Evolutionary conservation across 225 moss, liverwort and hornwort genomes (phyloP).

Genomic region (Takakia lepidozioides): DNA sequence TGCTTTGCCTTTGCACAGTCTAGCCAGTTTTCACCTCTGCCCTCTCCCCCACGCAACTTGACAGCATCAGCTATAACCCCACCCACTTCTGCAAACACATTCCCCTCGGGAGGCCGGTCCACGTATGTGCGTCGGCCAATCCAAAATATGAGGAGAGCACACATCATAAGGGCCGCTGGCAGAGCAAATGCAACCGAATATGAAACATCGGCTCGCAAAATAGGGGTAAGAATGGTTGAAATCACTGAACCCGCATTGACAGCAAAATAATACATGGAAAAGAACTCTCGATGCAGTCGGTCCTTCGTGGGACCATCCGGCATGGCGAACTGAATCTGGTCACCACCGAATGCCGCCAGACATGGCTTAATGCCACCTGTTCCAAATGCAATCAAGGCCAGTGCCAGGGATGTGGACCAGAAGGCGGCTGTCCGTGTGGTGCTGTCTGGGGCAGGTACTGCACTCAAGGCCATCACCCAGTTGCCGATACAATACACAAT

Average conservation of each 20-base stretch:
- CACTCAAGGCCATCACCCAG: conserved; percentile 65
- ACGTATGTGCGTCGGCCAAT: conserved; percentile 52
- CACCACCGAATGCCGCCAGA: conserved; percentile 87
- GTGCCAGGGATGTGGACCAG: conserved; percentile 59
- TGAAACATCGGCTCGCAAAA: conserved; percentile 51
- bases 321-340: conserved; percentile 68
- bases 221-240: conserved; percentile 73
- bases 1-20: conserved; percentile 74
- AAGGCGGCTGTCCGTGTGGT: conserved; percentile 32
- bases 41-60: conserved; percentile 21
- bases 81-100: conserved; percentile 67
- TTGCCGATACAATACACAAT: conserved; percentile 74
- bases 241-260: conserved; percentile 82
- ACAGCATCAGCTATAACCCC: conserved; percentile 54
- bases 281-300: conserved; percentile 69
- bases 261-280: conserved; percentile 79
- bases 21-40: conserved; percentile 45
- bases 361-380: conserved; percentile 98
- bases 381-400: conserved; percentile 66
- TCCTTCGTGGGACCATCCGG: conserved; percentile 71
- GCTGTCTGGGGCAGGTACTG: conserved; percentile 45
- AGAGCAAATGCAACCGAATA: conserved; percentile 80
- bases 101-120: conserved; percentile 68
- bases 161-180: conserved; percentile 83
- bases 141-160: conserved; percentile 71